phyloP scores from a whole-genome alignment of 1,284 basidiomycete genomes.

The Pisolithus thermaeus region DNA sequence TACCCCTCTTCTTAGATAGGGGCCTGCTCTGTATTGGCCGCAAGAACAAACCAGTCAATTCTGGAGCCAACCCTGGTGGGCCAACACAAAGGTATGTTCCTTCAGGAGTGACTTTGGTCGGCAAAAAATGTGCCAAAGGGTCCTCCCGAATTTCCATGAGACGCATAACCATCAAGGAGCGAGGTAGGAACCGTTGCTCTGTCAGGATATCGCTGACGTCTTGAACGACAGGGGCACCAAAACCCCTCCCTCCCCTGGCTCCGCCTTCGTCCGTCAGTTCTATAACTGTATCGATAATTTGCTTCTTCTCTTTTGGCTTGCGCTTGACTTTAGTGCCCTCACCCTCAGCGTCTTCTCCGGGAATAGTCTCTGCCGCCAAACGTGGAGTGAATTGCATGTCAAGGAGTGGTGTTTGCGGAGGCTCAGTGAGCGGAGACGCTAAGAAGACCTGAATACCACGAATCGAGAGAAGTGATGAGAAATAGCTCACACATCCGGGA shows the following conservation, averaged over 20 bases:
- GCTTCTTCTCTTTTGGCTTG: slow-evolving; percentile 65
- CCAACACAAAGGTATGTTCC: slow-evolving; percentile 77
- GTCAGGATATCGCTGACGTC: slow-evolving; percentile 74
- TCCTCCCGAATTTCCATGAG: slow-evolving; percentile 82
- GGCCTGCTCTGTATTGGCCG: slow-evolving; percentile 54
- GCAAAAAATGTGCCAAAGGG: slow-evolving; percentile 80
- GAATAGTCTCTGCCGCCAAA: slow-evolving; percentile 31
- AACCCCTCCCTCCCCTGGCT: slow-evolving; percentile 45
- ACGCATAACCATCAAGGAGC: slow-evolving; percentile 75
- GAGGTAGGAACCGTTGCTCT: slow-evolving; percentile 77
- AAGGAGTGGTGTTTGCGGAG: slow-evolving; percentile 64
- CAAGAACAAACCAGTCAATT: slow-evolving; percentile 78
- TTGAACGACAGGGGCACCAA: slow-evolving; percentile 51
- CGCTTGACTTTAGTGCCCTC: slow-evolving; percentile 41
- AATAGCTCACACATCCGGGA: slow-evolving; percentile 61
- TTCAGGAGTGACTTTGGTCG: slow-evolving; percentile 64
- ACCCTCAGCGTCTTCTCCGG: slow-evolving; percentile 32
- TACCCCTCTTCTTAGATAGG: slow-evolving; percentile 48
- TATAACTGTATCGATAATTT: slow-evolving; percentile 78
- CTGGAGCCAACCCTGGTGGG: slow-evolving; percentile 74
- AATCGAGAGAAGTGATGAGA: not conserved
- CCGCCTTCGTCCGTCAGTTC: slow-evolving; percentile 75
- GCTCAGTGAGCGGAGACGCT: slow-evolving; percentile 72
- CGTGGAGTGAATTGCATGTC: slow-evolving; percentile 44
- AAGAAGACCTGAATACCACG: slow-evolving; percentile 6